phyloP scores from a whole-genome alignment of 345 rosid genomes.

The Aquilaria sinensis region DNA sequence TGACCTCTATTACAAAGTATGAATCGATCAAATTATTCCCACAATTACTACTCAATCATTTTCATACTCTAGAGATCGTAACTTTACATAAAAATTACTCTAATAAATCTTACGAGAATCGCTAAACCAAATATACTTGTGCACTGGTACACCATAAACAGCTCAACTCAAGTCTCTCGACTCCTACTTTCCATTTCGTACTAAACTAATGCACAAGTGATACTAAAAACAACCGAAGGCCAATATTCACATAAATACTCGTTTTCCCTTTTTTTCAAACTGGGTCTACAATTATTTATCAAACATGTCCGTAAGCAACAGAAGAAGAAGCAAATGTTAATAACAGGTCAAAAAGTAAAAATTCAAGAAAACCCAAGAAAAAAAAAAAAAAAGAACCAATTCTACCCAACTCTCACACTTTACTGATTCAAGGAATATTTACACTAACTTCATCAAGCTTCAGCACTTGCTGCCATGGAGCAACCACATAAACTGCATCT shows the following conservation, averaged over 20 bases:
- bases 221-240: background rate
- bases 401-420: conserved; percentile 22
- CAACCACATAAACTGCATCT: conserved; percentile 24
- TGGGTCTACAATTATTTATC: conserved; percentile 14
- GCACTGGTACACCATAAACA: too few species aligned
- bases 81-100: too few species aligned
- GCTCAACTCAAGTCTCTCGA: too few species aligned
- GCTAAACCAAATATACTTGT: too few species aligned
- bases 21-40: too few species aligned
- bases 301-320: too few species aligned
- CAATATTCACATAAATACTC: conserved; percentile 15
- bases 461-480: conserved; percentile 12
- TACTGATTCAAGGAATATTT: conserved; percentile 36
- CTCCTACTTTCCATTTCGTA: too few species aligned
- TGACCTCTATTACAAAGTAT: too few species aligned
- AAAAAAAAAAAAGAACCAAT: conserved; percentile 23
- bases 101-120: too few species aligned
- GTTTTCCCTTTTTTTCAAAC: conserved; percentile 40
- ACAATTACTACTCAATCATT: too few species aligned
- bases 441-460: conserved; percentile 28
- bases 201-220: too few species aligned
- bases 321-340: background rate
- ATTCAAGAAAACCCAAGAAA: conserved; percentile 7
- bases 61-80: too few species aligned
- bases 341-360: conserved; percentile 6